phyloP scores from a whole-genome alignment of 2,329 filamentous ascomycete species.

The Talaromyces sp. region DNA sequence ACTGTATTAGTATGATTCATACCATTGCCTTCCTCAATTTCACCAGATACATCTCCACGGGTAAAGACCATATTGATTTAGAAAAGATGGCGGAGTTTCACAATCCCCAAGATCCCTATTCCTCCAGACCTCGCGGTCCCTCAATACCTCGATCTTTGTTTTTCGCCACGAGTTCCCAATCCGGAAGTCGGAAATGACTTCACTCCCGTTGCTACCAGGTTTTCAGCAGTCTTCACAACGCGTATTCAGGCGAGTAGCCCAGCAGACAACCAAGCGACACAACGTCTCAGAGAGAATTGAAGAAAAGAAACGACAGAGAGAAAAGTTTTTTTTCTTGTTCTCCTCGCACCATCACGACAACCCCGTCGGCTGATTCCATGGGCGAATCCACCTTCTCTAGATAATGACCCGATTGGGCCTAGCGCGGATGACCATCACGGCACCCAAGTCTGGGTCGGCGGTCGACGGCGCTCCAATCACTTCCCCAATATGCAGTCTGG shows the following conservation, averaged over 20 bases:
- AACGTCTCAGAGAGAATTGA: not conserved
- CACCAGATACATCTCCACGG: slow-evolving; percentile 25
- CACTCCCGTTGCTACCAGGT: too few species aligned
- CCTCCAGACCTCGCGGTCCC: not conserved
- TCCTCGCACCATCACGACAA: slow-evolving; percentile 1
- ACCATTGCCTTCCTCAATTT: slow-evolving; percentile 23
- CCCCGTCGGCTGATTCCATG: slow-evolving; percentile 4
- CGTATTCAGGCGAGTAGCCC: too few species aligned
- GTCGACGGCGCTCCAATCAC: not conserved
- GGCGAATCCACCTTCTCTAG: slow-evolving; percentile 18
- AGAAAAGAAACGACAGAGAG: not conserved
- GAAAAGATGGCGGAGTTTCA: not conserved
- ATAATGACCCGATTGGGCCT: slow-evolving; percentile 26
- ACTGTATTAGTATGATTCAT: too few species aligned
- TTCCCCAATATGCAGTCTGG: too few species aligned
- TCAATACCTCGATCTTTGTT: not conserved
- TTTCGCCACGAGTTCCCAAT: not conserved
- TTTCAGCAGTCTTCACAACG: too few species aligned
- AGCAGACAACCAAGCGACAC: not conserved
- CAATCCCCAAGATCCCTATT: not conserved
- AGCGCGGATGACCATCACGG: slow-evolving; percentile 12
- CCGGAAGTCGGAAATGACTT: slow-evolving; percentile 17
- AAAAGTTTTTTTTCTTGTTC: slow-evolving; percentile 8
- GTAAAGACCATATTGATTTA: slow-evolving; percentile 22
- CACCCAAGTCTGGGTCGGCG: slow-evolving; percentile 20